Evolutionary conservation across 2,329 filamentous ascomycete genomes (phyloP).

Genomic region (Colletotrichum lupini): DNA sequence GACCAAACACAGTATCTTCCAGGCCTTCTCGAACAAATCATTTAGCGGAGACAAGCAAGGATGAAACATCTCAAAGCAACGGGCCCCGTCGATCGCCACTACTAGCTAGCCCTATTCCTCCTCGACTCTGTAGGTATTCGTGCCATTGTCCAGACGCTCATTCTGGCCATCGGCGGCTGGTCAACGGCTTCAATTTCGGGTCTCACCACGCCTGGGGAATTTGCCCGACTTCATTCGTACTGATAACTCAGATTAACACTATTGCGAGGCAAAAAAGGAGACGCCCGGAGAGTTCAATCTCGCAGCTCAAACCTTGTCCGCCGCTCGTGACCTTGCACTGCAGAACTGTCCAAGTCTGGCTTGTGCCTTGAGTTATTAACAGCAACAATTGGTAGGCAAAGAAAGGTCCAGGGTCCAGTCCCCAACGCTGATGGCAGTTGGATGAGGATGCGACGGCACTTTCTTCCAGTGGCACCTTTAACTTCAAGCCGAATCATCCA

Average conservation of each 20-base stretch:
- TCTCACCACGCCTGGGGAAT: not conserved
- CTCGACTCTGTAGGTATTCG: not conserved
- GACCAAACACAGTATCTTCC: constrained; percentile 1
- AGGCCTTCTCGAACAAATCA: constrained; percentile 33
- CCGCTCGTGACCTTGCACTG: constrained; percentile 12
- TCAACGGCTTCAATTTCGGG: not conserved
- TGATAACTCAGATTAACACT: not conserved
- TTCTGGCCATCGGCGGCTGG: not conserved
- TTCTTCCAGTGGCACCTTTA: not conserved
- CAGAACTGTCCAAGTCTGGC: not conserved
- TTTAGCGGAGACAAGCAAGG: constrained; percentile 6
- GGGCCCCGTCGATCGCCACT: constrained; percentile 13
- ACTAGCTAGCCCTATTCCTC: constrained; percentile 19
- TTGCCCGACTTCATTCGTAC: not conserved
- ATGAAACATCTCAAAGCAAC: constrained; percentile 21
- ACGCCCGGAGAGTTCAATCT: constrained; percentile 14
- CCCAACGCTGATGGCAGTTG: not conserved
- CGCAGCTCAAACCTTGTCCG: constrained; percentile 20
- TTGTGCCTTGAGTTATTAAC: not conserved
- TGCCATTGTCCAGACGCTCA: not conserved
- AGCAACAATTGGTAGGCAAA: not conserved
- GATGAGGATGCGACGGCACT: not conserved
- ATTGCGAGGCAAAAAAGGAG: not conserved
- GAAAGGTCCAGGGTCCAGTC: not conserved
- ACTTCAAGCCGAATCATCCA: not conserved